These are phyloP conservation scores for Russula brevipes DNA, from an alignment of 768 basidiomycete species.

Conservation along the genomic window DNA sequence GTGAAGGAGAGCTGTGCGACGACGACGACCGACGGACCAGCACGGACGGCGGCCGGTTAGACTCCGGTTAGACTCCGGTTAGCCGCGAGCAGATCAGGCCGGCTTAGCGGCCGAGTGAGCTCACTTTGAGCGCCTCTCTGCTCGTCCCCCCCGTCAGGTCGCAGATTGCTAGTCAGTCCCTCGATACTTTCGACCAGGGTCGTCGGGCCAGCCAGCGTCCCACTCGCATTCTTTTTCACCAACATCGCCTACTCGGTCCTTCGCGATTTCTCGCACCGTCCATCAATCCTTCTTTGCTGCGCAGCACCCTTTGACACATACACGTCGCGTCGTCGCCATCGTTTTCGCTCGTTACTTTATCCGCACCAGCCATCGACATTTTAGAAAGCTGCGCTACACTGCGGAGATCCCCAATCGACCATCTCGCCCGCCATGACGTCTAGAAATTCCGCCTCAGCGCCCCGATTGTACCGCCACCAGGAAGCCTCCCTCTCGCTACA, in stretches of 20 bases:
- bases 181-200: too few relatives aligned
- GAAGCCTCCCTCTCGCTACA: conserved; percentile 7
- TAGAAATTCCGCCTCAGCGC: neutral
- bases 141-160: too few relatives aligned
- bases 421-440: neutral
- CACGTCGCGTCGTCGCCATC: neutral
- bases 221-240: too few relatives aligned
- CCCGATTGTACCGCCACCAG: conserved; percentile 8
- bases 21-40: too few relatives aligned
- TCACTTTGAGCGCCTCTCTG: too few relatives aligned
- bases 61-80: too few relatives aligned
- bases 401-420: neutral
- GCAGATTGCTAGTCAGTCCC: too few relatives aligned
- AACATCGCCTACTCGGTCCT: neutral
- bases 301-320: neutral
- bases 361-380: neutral
- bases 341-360: neutral
- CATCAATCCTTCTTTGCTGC: conserved; percentile 2
- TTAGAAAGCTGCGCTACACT: neutral
- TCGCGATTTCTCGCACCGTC: neutral
- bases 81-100: too few relatives aligned
- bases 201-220: too few relatives aligned
- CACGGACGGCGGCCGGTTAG: too few relatives aligned
- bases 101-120: too few relatives aligned
- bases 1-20: too few relatives aligned